Evolutionary conservation across 352 stramenopile species (phyloP), one percentile per base, ranked within the genome.

Genomic region (Pythium volutum): DNA sequence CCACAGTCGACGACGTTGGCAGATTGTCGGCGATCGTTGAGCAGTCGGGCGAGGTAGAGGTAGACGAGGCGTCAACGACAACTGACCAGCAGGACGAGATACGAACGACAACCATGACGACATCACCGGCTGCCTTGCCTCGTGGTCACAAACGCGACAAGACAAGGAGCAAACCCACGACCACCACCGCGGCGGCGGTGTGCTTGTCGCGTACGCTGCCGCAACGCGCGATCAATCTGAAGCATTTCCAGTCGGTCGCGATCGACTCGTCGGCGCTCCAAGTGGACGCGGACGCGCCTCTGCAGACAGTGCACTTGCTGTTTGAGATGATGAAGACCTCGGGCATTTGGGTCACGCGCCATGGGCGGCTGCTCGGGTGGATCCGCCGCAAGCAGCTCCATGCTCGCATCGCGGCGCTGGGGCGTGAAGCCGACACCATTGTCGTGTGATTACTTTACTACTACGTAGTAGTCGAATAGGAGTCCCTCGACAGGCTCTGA

Each of bases 271-370:
- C 76, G 0, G 75, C 71, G 42, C 70, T 90, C 20, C 78, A 87
- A 61, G 75, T 86, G 16, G 76, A 84, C 59, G 67, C 64, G 5
- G 74, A 80, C 23, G 79, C 78, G 25, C 75, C 76, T 4, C 53
- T 89, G 52, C 71, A 88, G 56, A 82, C 76, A 15, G 70, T 87
- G 29, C 79, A 91, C 55, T 76, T 89, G 55, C 71, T 90, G 39
- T 90, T 91, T 51, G 79, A 89, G 64, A 84, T 88, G 78, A 78
- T 62, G 59, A 75, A 46, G 60, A 72, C n/a, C 47, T 74, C 51
- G 50, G 36, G 47, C 27, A 59, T 47, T 47, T 83, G 16, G 72
- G 77, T 72, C 46, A 75, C 25, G 58, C 70, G 18, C 50, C 84
- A 69, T 26, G 80, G 80, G n/a, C 58, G 67, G 3, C 73, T 90